These are phyloP conservation scores for Microbotryum scabiosae DNA, from an alignment of 1,284 basidiomycete species.

Conservation along the genomic window DNA sequence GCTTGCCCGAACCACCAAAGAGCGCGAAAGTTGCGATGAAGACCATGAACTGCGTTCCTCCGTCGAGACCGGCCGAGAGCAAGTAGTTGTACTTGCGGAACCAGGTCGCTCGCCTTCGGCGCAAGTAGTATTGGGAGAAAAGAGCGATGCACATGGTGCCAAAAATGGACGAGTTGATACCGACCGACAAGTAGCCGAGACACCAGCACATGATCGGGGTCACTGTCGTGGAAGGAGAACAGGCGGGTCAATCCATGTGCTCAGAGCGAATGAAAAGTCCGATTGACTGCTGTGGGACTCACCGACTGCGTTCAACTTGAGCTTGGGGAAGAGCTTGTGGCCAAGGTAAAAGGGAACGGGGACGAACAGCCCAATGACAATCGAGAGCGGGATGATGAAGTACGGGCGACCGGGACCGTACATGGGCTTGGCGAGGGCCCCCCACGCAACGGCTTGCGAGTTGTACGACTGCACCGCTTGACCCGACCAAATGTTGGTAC, in stretches of 20 bases:
- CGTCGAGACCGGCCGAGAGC: constrained; percentile 33
- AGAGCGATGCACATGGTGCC: constrained; percentile 16
- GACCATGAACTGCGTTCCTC: constrained; percentile 27
- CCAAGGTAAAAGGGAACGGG: constrained; percentile 54
- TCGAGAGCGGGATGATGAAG: constrained; percentile 32
- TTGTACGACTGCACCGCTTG: constrained; percentile 53
- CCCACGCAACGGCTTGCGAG: constrained; percentile 57
- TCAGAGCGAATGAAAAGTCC: no score
- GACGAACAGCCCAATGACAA: constrained; percentile 46
- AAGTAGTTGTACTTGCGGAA: constrained; percentile 34
- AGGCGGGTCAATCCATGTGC: constrained; percentile 15
- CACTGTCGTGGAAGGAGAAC: constrained; percentile 24
- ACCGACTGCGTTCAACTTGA: constrained; percentile 22
- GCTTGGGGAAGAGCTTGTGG: constrained; percentile 48
- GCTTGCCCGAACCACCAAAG: constrained; percentile 8
- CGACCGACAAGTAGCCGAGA: constrained; percentile 17
- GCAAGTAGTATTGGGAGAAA: constrained; percentile 22
- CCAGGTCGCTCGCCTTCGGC: constrained; percentile 20
- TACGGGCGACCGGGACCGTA: constrained; percentile 49
- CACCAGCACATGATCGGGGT: background rate
- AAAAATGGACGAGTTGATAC: constrained; percentile 31
- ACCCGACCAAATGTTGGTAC: constrained; percentile 44
- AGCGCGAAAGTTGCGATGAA: constrained; percentile 13
- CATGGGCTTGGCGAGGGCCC: constrained; percentile 52
- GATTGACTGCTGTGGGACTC: no score